Conservation (phyloP, 345 rosid genomes). For the Dipteronia sinensis region DNA sequence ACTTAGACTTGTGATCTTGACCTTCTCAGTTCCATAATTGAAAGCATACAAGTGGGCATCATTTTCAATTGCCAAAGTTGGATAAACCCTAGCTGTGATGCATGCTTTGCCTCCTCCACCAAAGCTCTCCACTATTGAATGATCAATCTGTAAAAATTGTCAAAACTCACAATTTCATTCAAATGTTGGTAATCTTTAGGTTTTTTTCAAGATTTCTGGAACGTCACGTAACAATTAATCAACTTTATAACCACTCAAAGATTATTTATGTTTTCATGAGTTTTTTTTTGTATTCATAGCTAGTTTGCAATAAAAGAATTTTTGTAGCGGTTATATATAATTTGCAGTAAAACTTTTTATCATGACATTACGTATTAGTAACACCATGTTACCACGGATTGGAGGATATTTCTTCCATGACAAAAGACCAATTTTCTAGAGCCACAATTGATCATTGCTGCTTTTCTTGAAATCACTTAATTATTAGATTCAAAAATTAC, state of each 20-base stretch:
- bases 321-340: too few relatives aligned
- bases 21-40: constrained; percentile 36
- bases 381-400: too few relatives aligned
- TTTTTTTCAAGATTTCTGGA: not conserved
- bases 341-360: too few relatives aligned
- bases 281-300: too few relatives aligned
- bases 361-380: too few relatives aligned
- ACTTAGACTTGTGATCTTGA: constrained; percentile 24
- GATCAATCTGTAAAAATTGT: constrained; percentile 44
- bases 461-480: too few relatives aligned
- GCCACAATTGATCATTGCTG: too few relatives aligned
- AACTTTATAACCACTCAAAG: not conserved
- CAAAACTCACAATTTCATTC: not conserved
- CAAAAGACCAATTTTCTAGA: too few relatives aligned
- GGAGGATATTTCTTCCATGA: too few relatives aligned
- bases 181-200: not conserved
- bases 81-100: constrained; percentile 63
- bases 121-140: constrained; percentile 60
- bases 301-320: too few relatives aligned
- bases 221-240: not conserved
- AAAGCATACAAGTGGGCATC: constrained; percentile 38
- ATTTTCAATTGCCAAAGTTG: constrained; percentile 40
- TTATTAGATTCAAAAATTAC: too few relatives aligned
- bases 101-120: constrained; percentile 51
- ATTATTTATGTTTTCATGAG: too few relatives aligned